Evolutionary conservation across 768 basidiomycete genomes (phyloP), one percentile per base, ranked within the genome.

Genomic region (Kwoniella shandongensis): DNA sequence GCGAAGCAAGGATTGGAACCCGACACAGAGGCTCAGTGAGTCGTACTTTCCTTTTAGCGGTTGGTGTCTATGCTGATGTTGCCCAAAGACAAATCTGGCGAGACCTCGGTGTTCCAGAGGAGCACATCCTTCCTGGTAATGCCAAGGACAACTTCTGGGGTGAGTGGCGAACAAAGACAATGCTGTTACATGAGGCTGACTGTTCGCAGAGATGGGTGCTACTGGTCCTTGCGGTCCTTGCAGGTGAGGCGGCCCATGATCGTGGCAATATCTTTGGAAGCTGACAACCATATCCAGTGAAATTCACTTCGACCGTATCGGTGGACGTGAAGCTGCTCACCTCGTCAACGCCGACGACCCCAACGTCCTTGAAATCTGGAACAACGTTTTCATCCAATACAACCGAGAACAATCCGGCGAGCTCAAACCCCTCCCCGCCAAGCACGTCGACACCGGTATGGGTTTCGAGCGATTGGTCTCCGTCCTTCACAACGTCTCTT

Each of bases 141-240:
- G 88, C 91, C 4, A 96, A 96, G 76, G 93, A 97, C 76, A 99
- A 99, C 79, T 98, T 99, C 75, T 99, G 96, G 96, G 94, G 92
- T 91, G 77, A 45, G 84, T 67, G n/a, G 12, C 2, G 29, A 8
- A 32, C 52, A 23, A 23, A 18, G 27, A 38, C n/a, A n/a, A n/a
- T n/a, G n/a, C n/a, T n/a, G n/a, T n/a, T n/a, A n/a, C n/a, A 27
- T 17, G 23, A 23, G 32, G 23, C 26, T 62, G 46, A 45, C 48
- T 35, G 35, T 12, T 32, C 35, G 41, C 65, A 96, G 93, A 99
- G 76, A 99, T 99, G 96, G 96, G 96, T 53, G 85, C 91, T 3
- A 96, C 91, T 26, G 96, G 96, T 1, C 96, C 96, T 7, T 99
- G 96, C 66, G 96, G 96, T 4, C 96, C 96, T 32, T 98, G 91